Base-by-base conservation (phyloP, 2,329 filamentous ascomycete genomes). In the Dryadomyces sulphureus region DNA sequence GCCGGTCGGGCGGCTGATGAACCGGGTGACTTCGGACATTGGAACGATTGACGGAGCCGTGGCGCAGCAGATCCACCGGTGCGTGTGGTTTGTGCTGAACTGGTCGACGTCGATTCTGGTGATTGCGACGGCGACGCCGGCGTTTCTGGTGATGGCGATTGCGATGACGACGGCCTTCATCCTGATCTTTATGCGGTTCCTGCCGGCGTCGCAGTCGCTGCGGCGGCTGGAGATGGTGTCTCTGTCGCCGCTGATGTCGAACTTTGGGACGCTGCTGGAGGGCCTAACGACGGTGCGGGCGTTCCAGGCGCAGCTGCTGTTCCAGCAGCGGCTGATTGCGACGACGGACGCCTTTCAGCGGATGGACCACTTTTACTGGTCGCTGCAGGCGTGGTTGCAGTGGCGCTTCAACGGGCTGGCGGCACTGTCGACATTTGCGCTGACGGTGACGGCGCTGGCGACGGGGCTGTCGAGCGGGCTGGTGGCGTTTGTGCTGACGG, bases 361-460 rank as follows among this genome's bases (percentile, higher is more conserved):
- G 58, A 92, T 94, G 73, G 89, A 95, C 56, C 89, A 95, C 60
- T 94, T 94, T 64, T 94, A 93, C 64, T 94, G 88, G 83, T 84
- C 80, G 48, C 70, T 93, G 38, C 86, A 93, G 53, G 77, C 79
- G 7, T 94, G 88, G 88, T 69, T 94, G 2, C 79, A 80, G 59
- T 87, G 83, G 56, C 78, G 88, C 12, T 90, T 92, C 47, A 81
- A 86, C 54, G 62, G 68, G 8, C 63, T 89, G 6, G 86, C 86
- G 0, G 83, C 82, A 0, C 59, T 75, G 4, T 85, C 85, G 7
- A 87, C 84, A 0, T 83, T 90, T 48, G 63, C 77, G 0, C 65
- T 94, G 44, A 85, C 86, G 1, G 60, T 81, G 2, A 72, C 89
- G 9, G 88, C 88, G 14, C 66, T 94, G 6, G 81, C 79, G 55